These are phyloP conservation scores for Penicillium fimorum DNA, from an alignment of 495 filamentous ascomycete genomes.

Conservation along the genomic window DNA sequence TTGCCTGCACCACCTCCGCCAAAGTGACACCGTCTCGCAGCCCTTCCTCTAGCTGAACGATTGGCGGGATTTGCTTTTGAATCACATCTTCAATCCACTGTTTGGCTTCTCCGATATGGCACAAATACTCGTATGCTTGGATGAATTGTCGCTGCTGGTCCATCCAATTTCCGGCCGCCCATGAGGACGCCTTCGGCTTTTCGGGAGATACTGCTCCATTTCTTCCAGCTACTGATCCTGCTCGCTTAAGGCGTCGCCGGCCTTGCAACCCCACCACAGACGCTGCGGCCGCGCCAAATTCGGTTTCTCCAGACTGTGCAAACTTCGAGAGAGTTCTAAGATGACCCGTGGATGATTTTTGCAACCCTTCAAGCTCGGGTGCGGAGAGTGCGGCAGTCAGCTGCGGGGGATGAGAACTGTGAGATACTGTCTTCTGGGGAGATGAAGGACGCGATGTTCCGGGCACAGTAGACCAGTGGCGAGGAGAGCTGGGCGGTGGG, in stretches of 20 bases:
- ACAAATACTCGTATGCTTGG: constrained; percentile 98
- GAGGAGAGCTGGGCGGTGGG: constrained; percentile 35
- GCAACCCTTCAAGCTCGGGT: constrained; percentile 74
- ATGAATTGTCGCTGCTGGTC: constrained; percentile 95
- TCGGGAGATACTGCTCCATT: constrained; percentile 43
- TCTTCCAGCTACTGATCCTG: constrained; percentile 55
- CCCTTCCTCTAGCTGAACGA: constrained; percentile 94
- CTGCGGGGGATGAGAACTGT: constrained; percentile 39
- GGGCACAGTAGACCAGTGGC: constrained; percentile 27
- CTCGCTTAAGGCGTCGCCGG: constrained; percentile 75
- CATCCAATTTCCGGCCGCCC: constrained; percentile 95
- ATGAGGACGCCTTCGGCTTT: constrained; percentile 58
- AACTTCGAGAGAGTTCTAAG: constrained; percentile 85
- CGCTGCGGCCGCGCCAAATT: constrained; percentile 67
- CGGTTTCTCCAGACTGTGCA: constrained; percentile 68
- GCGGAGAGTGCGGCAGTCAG: constrained; percentile 52
- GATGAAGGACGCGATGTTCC: constrained; percentile 37
- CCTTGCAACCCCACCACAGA: constrained; percentile 88
- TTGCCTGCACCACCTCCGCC: constrained; percentile 91
- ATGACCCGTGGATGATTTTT: constrained; percentile 83
- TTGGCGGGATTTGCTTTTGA: constrained; percentile 82
- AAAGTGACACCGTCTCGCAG: constrained; percentile 91
- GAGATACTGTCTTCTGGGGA: constrained; percentile 43
- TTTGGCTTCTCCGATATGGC: constrained; percentile 98
- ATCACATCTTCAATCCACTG: constrained; percentile 99